Base-by-base conservation (phyloP, 1,284 basidiomycete genomes). In the Inonotus hispidus region DNA sequence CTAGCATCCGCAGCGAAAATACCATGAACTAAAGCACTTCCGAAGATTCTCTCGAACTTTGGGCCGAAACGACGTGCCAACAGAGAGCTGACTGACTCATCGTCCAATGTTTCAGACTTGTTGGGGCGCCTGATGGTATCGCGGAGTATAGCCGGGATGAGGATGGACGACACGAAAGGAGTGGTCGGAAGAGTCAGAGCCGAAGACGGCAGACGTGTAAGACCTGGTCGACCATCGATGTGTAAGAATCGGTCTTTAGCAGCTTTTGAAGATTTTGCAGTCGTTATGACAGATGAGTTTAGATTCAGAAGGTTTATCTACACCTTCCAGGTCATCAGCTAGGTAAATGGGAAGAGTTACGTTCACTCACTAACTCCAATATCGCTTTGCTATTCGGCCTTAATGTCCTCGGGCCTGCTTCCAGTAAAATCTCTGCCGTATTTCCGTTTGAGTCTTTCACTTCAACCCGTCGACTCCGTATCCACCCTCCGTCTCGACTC, bases 1-100 rank as follows among this genome's bases (percentile, higher is more conserved):
- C 88, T 75, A 2, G 93, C 84, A 68, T 96, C 93, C 0, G 92
- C 85, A 0, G 93, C 94, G 70, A 97, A 98, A 63, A 99, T 91
- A 0, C 95, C 96, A 68, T 98, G 95, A 1, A 95, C 83, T 64
- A 98, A 78, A 0, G 95, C 90, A 60, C 89, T 92, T 2, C 90
- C 87, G 55, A 97, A 81, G 3, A 82, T 82, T 10, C 84, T 80
- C 0, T 94, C 92, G 59, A 95, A 82, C 0, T 78, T 72, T 1
- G 76, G 69, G 0, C 93, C 93, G 62, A 98, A 90, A 11, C 93
- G 80, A 3, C 93, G 81, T 0, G 81, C 72, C 60, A 98, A 73
- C 68, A 98, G 93, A 0, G 81, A 73, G 67, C 96, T 86, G 19
- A 98, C 79, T 2, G 88, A 89, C 70, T 98, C 95, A 71, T 98